phyloP scores from a whole-genome alignment of 352 stramenopile genomes.

The Chrysophaeum taylorii region DNA sequence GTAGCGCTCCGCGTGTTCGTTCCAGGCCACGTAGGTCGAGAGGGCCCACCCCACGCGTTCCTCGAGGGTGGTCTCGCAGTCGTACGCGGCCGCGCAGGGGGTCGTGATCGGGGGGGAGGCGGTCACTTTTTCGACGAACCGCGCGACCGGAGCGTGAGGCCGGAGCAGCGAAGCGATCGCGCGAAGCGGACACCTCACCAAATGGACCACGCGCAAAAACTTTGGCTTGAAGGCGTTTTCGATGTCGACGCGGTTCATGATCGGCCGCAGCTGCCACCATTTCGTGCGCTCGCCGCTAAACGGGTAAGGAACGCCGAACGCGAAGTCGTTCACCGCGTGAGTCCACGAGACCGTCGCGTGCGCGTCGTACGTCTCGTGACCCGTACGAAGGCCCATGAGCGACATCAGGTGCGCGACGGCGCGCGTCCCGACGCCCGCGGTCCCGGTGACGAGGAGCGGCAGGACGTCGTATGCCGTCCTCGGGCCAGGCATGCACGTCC shows the following conservation, averaged over 20 bases:
- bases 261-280: background rate
- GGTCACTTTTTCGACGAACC: conserved; percentile 1
- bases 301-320: background rate
- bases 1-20: background rate
- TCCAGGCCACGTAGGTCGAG: conserved; percentile 1
- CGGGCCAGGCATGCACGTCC: background rate
- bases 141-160: background rate
- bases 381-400: background rate
- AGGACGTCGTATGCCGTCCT: background rate
- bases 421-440: background rate
- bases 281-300: background rate
- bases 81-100: background rate
- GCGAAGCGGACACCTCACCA: background rate
- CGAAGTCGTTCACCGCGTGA: conserved; percentile 7
- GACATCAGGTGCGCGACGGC: background rate
- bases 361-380: background rate
- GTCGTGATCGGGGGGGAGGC: background rate
- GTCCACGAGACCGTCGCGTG: background rate
- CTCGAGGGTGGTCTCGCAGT: background rate
- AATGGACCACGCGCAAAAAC: background rate
- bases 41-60: background rate
- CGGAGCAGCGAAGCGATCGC: background rate
- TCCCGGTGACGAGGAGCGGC: conserved; percentile 8
- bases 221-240: background rate
- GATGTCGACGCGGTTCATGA: background rate